phyloP scores from a whole-genome alignment of 768 basidiomycete genomes.

The Punctularia strigosozonata region DNA sequence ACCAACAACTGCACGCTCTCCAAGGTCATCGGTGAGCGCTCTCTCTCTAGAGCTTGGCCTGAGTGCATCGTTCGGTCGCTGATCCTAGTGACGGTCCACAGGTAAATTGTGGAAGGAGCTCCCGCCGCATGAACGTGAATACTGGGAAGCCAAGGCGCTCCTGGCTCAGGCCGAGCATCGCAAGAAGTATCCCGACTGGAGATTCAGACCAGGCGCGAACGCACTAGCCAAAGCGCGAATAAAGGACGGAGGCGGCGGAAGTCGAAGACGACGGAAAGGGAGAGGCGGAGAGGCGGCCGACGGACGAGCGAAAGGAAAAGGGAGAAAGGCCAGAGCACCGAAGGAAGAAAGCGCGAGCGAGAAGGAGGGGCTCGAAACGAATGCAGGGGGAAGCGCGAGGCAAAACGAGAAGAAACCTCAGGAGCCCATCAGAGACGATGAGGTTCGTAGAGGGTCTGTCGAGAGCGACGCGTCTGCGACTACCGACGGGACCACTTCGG shows the following conservation, averaged over 20 bases:
- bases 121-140: conserved; percentile 49
- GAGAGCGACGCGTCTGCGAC: conserved; percentile 1
- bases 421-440: not conserved
- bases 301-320: conserved; percentile 54
- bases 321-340: conserved; percentile 48
- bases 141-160: conserved; percentile 68
- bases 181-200: conserved; percentile 68
- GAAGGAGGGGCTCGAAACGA: not conserved
- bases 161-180: conserved; percentile 66
- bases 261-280: conserved; percentile 20
- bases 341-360: conserved; percentile 28
- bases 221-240: conserved; percentile 26
- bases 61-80: not conserved
- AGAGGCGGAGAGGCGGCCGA: conserved; percentile 30
- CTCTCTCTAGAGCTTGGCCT: too few species aligned
- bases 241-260: conserved; percentile 27
- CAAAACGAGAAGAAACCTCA: not conserved
- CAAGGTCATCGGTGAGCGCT: conserved; percentile 62
- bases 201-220: conserved; percentile 58
- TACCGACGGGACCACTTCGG: conserved; percentile 6
- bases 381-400: not conserved
- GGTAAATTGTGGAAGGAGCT: conserved; percentile 71
- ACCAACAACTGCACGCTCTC: conserved; percentile 72
- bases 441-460: conserved; percentile 2
- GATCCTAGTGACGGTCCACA: conserved; percentile 14